Percentiles rank a stretch among this genome's conserved stretches.
phyloP scores from a whole-genome alignment of 2,329 filamentous ascomycete genomes.

The Bipolaris sorokiniana region DNA sequence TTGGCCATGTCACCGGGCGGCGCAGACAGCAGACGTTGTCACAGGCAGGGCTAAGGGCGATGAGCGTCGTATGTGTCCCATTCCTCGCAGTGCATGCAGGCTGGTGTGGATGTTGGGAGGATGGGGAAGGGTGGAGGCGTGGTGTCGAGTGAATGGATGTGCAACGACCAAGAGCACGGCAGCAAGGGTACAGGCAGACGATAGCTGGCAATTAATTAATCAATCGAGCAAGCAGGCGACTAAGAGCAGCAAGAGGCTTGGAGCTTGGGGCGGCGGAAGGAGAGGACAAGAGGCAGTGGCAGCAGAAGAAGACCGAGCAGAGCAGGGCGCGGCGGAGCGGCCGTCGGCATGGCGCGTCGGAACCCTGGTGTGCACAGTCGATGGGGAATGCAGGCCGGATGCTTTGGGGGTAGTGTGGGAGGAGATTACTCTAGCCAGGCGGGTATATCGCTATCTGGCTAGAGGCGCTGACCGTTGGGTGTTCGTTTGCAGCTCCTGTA shows the following conservation, averaged over 20 bases:
- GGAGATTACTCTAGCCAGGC: slow-evolving; percentile 20
- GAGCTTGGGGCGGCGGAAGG: slow-evolving; percentile 28
- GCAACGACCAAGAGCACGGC: slow-evolving; percentile 10
- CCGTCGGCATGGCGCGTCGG: slow-evolving; percentile 16
- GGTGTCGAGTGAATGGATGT: slow-evolving; percentile 18
- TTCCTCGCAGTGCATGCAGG: slow-evolving; percentile 27
- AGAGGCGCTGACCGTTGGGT: slow-evolving; percentile 8
- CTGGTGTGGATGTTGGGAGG: background rate
- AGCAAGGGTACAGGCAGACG: slow-evolving; percentile 26
- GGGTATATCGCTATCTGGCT: slow-evolving; percentile 11
- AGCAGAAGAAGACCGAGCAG: slow-evolving; percentile 6
- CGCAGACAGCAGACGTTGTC: slow-evolving; percentile 16
- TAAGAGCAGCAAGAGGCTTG: background rate
- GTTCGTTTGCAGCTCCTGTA: slow-evolving; percentile 18
- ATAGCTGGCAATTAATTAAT: background rate
- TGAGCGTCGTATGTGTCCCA: slow-evolving; percentile 29
- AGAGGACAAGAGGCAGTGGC: slow-evolving; percentile 32
- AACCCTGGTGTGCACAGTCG: slow-evolving; percentile 1
- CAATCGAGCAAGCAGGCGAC: no score
- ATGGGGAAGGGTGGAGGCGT: slow-evolving; percentile 9
- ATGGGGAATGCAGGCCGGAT: slow-evolving; percentile 19
- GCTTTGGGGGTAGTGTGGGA: slow-evolving; percentile 21
- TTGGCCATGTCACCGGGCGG: slow-evolving; percentile 45
- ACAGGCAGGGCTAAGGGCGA: slow-evolving; percentile 15
- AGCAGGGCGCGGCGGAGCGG: slow-evolving; percentile 8